A percentile compares a stretch with the other conserved stretches of the same genome.
Conservation (phyloP, 2,329 filamentous ascomycete genomes). For the Colletotrichum tropicicola region DNA sequence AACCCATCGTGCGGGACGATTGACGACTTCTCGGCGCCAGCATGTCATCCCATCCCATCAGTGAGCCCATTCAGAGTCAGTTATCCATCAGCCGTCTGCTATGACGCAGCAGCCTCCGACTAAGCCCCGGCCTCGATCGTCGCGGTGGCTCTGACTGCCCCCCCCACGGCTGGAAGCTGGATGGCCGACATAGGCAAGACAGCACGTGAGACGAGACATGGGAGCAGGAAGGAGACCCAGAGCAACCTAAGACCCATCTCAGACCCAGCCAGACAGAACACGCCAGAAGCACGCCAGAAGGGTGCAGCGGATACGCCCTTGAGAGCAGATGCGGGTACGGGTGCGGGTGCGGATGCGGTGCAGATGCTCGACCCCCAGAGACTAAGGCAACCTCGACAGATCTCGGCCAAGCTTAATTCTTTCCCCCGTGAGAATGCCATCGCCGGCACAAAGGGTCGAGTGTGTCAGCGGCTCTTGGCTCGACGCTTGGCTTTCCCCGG, state of each 20-base stretch:
- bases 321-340: not conserved
- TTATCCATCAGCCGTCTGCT: not conserved
- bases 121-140: constrained; percentile 12
- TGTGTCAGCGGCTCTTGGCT: constrained; percentile 23
- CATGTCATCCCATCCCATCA: constrained; percentile 20
- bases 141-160: not conserved
- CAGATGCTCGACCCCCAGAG: not conserved
- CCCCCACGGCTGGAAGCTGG: too few species aligned
- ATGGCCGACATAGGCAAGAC: constrained; percentile 1
- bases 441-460: not conserved
- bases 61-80: constrained; percentile 24
- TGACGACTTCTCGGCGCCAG: constrained; percentile 21
- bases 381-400: not conserved
- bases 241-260: not conserved
- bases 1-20: constrained; percentile 22
- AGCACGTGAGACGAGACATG: constrained; percentile 15
- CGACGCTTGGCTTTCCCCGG: constrained; percentile 16
- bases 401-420: not conserved
- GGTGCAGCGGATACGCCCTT: too few species aligned
- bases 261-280: not conserved
- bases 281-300: not conserved
- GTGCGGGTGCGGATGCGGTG: constrained; percentile 1
- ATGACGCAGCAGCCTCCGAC: constrained; percentile 9
- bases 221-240: constrained; percentile 1
- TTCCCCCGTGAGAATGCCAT: not conserved